A percentile compares a stretch with the other conserved stretches of the same genome.
Evolutionary conservation across 2,329 filamentous ascomycete genomes (phyloP).

Genomic region (Acarospora socialis): DNA sequence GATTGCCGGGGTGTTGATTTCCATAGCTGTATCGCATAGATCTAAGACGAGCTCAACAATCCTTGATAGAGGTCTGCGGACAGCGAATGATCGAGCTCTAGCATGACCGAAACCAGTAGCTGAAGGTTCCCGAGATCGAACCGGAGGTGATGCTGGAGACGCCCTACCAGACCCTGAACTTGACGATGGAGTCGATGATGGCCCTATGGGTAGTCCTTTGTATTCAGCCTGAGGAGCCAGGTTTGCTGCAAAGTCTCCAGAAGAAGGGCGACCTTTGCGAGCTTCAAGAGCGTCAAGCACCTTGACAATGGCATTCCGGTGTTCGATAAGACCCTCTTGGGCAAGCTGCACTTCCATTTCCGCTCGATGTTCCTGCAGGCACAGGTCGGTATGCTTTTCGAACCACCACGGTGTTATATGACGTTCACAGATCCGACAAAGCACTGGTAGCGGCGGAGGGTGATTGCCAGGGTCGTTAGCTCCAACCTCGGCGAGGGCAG

Average conservation of each 20-base stretch:
- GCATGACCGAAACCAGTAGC: constrained; percentile 58
- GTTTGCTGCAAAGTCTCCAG: constrained; percentile 32
- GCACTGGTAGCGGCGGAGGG: constrained; percentile 66
- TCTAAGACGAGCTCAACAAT: constrained; percentile 93
- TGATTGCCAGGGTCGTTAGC: constrained; percentile 60
- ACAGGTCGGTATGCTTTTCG: constrained; percentile 94
- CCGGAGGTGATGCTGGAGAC: constrained; percentile 47
- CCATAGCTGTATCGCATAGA: constrained; percentile 85
- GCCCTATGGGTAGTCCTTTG: constrained; percentile 74
- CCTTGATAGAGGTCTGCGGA: constrained; percentile 74
- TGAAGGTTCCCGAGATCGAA: constrained; percentile 57
- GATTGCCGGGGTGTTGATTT: constrained; percentile 86
- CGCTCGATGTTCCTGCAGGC: constrained; percentile 85
- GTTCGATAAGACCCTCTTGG: constrained; percentile 81
- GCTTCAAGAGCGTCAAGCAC: constrained; percentile 80
- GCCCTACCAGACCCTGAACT: constrained; percentile 59
- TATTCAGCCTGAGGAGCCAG: constrained; percentile 54
- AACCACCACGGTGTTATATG: constrained; percentile 99
- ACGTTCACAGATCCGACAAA: constrained; percentile 94
- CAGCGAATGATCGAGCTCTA: constrained; percentile 75
- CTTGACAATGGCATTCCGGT: constrained; percentile 86
- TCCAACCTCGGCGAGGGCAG: constrained; percentile 70
- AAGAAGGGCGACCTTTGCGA: constrained; percentile 49
- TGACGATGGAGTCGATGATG: constrained; percentile 49
- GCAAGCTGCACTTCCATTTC: constrained; percentile 97